These are phyloP conservation scores for Umbelopsis sp. DNA, from an alignment of 371 early-diverging fungal species.

Conservation along the genomic window DNA sequence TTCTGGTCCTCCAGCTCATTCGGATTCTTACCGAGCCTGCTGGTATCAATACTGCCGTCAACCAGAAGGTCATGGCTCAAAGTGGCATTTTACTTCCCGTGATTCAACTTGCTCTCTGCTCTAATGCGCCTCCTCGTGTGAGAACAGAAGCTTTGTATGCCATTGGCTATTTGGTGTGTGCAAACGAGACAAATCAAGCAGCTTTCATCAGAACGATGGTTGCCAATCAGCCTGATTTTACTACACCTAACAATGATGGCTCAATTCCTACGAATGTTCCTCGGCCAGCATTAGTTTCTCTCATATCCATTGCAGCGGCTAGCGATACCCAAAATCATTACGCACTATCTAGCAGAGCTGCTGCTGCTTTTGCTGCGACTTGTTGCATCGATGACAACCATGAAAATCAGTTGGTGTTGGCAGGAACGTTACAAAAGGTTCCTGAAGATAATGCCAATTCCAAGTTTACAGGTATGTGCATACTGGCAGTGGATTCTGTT, in stretches of 20 bases:
- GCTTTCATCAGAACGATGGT: constrained; percentile 63
- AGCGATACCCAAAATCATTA: constrained; percentile 46
- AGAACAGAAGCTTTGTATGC: constrained; percentile 80
- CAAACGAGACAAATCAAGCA: constrained; percentile 75
- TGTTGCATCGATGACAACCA: constrained; percentile 76
- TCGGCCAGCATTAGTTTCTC: constrained; percentile 64
- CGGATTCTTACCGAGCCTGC: constrained; percentile 89
- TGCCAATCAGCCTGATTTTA: constrained; percentile 39
- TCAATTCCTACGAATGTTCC: constrained; percentile 31
- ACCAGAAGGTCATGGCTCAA: constrained; percentile 88
- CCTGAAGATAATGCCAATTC: constrained; percentile 67
- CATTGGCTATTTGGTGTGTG: constrained; percentile 81
- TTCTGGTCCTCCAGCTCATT: constrained; percentile 80
- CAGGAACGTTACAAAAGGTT: constrained; percentile 84
- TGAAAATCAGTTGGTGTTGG: constrained; percentile 85
- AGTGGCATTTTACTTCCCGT: constrained; percentile 73
- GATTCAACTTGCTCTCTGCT: constrained; percentile 63
- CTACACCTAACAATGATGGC: constrained; percentile 33
- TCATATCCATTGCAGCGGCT: constrained; percentile 62
- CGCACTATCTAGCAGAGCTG: constrained; percentile 70
- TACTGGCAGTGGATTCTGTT: neutral
- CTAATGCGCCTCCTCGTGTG: constrained; percentile 64
- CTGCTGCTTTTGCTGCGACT: constrained; percentile 75
- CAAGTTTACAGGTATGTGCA: constrained; percentile 34
- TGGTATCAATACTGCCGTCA: constrained; percentile 81